Percentiles rank a stretch among this genome's conserved stretches.
phyloP scores from a whole-genome alignment of 306 rosid genomes.

The Sechiopsis laciniata region DNA sequence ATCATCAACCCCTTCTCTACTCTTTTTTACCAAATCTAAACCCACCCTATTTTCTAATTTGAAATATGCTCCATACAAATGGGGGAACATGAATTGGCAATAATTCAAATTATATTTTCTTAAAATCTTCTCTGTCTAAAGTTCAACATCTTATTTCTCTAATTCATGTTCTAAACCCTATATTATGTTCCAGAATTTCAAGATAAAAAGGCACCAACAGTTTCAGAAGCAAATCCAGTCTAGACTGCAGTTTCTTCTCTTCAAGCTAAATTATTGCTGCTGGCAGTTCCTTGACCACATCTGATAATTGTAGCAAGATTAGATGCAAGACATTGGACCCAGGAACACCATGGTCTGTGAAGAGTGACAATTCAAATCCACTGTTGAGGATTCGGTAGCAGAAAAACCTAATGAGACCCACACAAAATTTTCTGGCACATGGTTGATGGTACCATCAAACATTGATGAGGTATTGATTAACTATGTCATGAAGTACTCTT shows the following conservation, averaged over 20 bases:
- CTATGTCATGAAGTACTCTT: conserved; percentile 79
- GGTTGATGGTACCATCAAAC: conserved; percentile 71
- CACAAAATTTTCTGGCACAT: conserved; percentile 68
- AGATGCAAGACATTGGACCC: conserved; percentile 31
- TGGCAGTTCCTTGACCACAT: conserved; percentile 67
- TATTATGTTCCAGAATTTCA: conserved; percentile 54
- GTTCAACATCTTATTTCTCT: not conserved
- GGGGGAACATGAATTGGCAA: not conserved
- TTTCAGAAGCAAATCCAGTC: conserved; percentile 42
- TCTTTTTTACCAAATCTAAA: too few relatives aligned
- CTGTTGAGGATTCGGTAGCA: conserved; percentile 55
- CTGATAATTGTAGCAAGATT: conserved; percentile 73
- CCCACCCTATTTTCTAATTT: not conserved
- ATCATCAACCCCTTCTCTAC: too few relatives aligned
- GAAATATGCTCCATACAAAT: conserved; percentile 19
- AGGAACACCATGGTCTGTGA: conserved; percentile 63
- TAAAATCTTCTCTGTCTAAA: not conserved
- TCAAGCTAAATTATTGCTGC: conserved; percentile 45
- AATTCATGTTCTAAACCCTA: not conserved
- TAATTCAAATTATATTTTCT: too few relatives aligned
- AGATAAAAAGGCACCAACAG: conserved; percentile 43
- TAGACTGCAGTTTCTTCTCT: conserved; percentile 41
- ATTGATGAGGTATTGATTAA: conserved; percentile 64
- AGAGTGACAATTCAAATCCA: conserved; percentile 61
- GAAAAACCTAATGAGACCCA: conserved; percentile 64